Evolutionary conservation across 306 rosid species (phyloP).

Genomic region (Bauhinia variegata): DNA sequence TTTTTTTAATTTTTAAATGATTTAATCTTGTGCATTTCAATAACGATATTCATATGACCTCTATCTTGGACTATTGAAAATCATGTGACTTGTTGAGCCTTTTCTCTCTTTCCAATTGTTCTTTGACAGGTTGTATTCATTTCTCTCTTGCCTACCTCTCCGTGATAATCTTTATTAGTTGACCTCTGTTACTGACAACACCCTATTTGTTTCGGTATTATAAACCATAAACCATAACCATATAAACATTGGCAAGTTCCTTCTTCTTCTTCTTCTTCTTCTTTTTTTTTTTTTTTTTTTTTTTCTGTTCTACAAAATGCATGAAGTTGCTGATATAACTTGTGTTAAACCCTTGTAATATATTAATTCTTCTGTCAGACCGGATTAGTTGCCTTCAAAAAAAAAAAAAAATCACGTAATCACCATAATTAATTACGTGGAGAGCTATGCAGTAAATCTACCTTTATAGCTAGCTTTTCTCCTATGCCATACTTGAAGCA

Average conservation of each 20-base stretch:
- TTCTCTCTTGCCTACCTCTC: slow-evolving; percentile 29
- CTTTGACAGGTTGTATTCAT: slow-evolving; percentile 49
- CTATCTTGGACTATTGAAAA: slow-evolving; percentile 54
- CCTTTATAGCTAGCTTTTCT: not conserved
- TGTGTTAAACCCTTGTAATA: no score
- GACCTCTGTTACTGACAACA: slow-evolving; percentile 56
- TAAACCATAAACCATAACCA: no score
- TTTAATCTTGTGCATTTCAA: slow-evolving; percentile 28
- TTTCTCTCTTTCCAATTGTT: slow-evolving; percentile 35
- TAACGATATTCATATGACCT: slow-evolving; percentile 41
- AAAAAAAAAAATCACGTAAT: no score
- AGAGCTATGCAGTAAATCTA: no score
- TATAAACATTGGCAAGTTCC: no score
- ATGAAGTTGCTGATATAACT: no score
- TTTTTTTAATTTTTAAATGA: slow-evolving; percentile 25
- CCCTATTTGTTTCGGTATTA: slow-evolving; percentile 21
- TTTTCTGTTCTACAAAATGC: no score
- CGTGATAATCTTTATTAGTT: slow-evolving; percentile 56
- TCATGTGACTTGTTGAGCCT: slow-evolving; percentile 53
- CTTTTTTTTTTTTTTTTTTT: no score
- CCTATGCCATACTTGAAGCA: not conserved
- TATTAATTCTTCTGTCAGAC: no score
- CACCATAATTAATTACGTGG: no score
- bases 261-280: no score
- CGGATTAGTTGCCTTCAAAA: no score